Evolutionary conservation across 805 yeast genomes (phyloP), one percentile per base, ranked within the genome.

Genomic region (Spathaspora hagerdaliae): DNA sequence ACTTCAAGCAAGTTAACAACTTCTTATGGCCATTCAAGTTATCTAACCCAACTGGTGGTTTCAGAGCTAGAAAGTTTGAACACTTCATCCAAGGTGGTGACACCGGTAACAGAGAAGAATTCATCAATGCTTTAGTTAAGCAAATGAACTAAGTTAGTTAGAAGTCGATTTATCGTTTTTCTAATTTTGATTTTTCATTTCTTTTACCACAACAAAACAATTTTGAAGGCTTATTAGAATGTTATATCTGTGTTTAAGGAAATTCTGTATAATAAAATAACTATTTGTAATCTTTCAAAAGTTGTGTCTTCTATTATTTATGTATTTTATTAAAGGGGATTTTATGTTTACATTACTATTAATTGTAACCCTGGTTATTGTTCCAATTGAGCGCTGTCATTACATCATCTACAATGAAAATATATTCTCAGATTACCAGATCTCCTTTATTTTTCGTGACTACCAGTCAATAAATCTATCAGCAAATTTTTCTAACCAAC

Each of bases 1-100:
- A 89, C 91, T 89, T 89, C 90, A 89, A 89, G 81, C 96, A 89
- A 81, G 96, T 87, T 67, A 87, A 87, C 91, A 89, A 88, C 95
- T 89, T 89, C 83, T 82, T 89, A 77, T 88, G 96, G 95, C 96
- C 96, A 79, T 89, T 89, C 92, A 83, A 87, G 81, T 83, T 89
- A 73, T 87, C 96, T 64, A 87, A 86, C 85, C 96, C 96, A 77
- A 81, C 82, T 75, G 96, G 96, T 78, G 96, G 96, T 76, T 89
- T 95, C 96, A 92, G 96, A 81, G 87, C 87, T 61, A 89, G 96
- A 85, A 89, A 89, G 83, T 89, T 89, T 95, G 83, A 83, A 80
- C 96, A 89, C 80, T 89, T 86, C 73, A 85, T 89, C 82, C 95
- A 87, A 80, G 96, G 96, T 82, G 96, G 96, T 85, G 85, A 94